Evolutionary conservation across 108 stramenopile genomes (phyloP).

Genomic region (Nannochloropsis gaditana): DNA sequence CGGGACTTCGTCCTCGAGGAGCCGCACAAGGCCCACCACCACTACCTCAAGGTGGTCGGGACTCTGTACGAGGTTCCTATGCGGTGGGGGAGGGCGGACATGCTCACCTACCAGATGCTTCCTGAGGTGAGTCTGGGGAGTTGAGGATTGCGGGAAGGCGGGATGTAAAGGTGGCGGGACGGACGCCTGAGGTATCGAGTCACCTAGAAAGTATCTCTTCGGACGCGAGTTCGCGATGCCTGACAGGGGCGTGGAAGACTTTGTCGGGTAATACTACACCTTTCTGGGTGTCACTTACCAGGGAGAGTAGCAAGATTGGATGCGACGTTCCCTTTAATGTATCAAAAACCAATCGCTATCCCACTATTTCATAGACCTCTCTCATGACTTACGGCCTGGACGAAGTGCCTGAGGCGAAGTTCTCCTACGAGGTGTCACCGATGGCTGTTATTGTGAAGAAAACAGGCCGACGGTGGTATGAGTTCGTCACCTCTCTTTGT

Average conservation of each 20-base stretch:
- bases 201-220: too few species aligned
- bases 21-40: conserved; percentile 83
- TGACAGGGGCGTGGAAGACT: too few species aligned
- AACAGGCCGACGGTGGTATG: conserved; percentile 66
- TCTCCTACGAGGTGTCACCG: conserved; percentile 54
- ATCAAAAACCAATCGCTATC: too few species aligned
- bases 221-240: too few species aligned
- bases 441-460: conserved; percentile 49
- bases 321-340: too few species aligned
- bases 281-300: too few species aligned
- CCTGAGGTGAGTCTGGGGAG: background rate
- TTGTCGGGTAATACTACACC: too few species aligned
- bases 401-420: conserved; percentile 47
- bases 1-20: conserved; percentile 63
- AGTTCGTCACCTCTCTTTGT: conserved; percentile 84
- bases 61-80: background rate
- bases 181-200: too few species aligned
- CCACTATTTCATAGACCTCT: background rate
- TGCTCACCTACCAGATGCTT: conserved; percentile 21
- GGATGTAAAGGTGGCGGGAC: background rate
- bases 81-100: background rate
- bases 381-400: background rate
- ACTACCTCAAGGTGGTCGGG: conserved; percentile 73
- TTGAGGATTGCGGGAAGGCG: background rate
- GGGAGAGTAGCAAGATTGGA: too few species aligned